Conservation (phyloP, 139 green algal genomes). For the Eudorina sp. region DNA sequence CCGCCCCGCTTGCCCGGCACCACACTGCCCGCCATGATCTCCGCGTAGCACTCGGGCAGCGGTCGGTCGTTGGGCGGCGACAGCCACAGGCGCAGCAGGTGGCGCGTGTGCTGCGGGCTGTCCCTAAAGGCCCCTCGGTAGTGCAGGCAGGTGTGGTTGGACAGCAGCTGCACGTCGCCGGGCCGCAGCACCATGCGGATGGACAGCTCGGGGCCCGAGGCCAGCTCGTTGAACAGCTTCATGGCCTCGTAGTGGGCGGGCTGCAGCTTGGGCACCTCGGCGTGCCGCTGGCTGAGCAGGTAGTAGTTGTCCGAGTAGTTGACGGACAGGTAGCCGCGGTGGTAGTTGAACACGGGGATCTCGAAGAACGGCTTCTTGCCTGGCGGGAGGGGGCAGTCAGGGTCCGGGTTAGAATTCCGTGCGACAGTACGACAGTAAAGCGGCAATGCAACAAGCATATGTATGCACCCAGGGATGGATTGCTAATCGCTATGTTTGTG, state of each 20-base stretch:
- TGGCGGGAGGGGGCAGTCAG: too few species aligned
- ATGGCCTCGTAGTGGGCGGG: slow-evolving; percentile 57
- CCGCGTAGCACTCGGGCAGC: slow-evolving; percentile 66
- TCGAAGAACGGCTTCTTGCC: slow-evolving; percentile 73
- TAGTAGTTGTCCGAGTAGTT: slow-evolving; percentile 74
- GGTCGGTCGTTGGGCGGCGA: slow-evolving; percentile 61
- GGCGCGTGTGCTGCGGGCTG: slow-evolving; percentile 60
- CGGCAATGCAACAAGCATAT: too few species aligned
- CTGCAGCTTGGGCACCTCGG: slow-evolving; percentile 64
- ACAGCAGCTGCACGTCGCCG: slow-evolving; percentile 79
- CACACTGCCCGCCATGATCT: slow-evolving; percentile 60
- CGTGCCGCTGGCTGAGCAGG: slow-evolving; percentile 65
- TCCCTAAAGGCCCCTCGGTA: slow-evolving; percentile 65
- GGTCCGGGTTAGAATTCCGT: too few species aligned
- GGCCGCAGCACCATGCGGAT: slow-evolving; percentile 72
- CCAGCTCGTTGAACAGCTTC: slow-evolving; percentile 65
- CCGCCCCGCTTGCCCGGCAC: slow-evolving; percentile 59
- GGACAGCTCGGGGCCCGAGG: slow-evolving; percentile 60
- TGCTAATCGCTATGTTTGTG: too few species aligned
- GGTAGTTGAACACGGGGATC: slow-evolving; percentile 75
- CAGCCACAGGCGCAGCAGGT: slow-evolving; percentile 83
- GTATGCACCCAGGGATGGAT: too few species aligned
- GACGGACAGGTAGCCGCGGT: slow-evolving; percentile 61
- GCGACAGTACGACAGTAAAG: too few species aligned
- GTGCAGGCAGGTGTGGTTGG: slow-evolving; percentile 76